Percentiles rank a stretch among this genome's conserved stretches.
phyloP scores from a whole-genome alignment of 768 basidiomycete genomes.

The Stropharia rugosoannulata region DNA sequence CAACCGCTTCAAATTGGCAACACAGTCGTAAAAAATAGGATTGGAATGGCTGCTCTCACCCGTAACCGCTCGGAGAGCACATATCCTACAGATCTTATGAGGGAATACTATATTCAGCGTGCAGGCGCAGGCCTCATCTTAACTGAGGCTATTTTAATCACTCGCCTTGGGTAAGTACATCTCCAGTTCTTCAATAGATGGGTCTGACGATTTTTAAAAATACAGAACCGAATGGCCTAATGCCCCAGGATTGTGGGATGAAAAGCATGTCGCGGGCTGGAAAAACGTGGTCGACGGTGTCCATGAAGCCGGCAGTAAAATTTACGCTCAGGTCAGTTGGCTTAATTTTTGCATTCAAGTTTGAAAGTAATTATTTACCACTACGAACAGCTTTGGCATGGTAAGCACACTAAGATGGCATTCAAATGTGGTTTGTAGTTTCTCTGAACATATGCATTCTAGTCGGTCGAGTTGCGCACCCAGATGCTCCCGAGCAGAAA shows the following conservation, averaged over 20 bases:
- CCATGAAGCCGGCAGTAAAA: constrained; percentile 35
- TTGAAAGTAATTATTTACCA: not conserved
- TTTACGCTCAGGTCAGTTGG: constrained; percentile 33
- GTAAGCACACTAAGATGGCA: not conserved
- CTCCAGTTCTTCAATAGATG: not conserved
- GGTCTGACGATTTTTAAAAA: too few relatives aligned
- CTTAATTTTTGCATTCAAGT: not conserved
- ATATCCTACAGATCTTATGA: constrained; percentile 34
- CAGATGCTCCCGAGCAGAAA: constrained; percentile 38
- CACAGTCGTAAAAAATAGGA: constrained; percentile 33
- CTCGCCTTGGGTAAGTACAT: constrained; percentile 27
- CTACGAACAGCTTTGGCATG: constrained; percentile 7
- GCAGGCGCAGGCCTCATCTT: constrained; percentile 33
- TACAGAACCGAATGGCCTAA: constrained; percentile 34
- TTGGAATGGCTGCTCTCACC: constrained; percentile 40
- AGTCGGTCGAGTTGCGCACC: constrained; percentile 36
- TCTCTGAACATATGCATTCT: not conserved
- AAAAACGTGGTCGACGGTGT: constrained; percentile 38
- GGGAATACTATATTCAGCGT: constrained; percentile 37
- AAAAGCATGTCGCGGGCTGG: constrained; percentile 36
- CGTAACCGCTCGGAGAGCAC: constrained; percentile 37
- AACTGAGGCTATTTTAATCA: constrained; percentile 31
- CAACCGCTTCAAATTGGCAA: constrained; percentile 34
- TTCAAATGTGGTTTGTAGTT: not conserved
- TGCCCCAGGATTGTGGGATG: constrained; percentile 38